A percentile compares a stretch with the other conserved stretches of the same genome.
phyloP scores from a whole-genome alignment of 208 protist species.

The Acanthamoeba sp. region DNA sequence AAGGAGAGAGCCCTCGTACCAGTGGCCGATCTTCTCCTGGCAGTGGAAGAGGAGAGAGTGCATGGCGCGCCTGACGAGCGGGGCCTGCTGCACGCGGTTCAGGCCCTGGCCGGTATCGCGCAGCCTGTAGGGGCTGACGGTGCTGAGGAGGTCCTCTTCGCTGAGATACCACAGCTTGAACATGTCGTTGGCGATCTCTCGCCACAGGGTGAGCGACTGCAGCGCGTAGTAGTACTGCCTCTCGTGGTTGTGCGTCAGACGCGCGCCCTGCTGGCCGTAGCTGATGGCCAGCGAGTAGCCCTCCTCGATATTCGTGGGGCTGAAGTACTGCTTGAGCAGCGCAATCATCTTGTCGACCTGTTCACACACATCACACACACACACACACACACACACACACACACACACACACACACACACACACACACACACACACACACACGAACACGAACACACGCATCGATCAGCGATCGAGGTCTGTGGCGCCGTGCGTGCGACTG shows the following conservation, averaged over 20 bases:
- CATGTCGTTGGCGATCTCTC: conserved; percentile 95
- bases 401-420: no score
- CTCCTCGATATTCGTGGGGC: conserved; percentile 65
- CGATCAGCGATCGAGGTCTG: neutral
- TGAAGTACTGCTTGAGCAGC: conserved; percentile 83
- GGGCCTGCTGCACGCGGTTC: conserved; percentile 95
- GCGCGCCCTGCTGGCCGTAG: conserved; percentile 88
- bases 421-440: no score
- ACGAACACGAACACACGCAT: no score
- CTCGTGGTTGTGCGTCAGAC: conserved; percentile 95
- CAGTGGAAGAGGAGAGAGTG: conserved; percentile 89
- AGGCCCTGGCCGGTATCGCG: conserved; percentile 93
- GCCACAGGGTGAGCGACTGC: conserved; percentile 97
- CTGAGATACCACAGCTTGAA: conserved; percentile 95
- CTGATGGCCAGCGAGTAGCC: conserved; percentile 84
- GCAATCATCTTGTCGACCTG: conserved; percentile 84
- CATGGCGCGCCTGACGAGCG: conserved; percentile 93
- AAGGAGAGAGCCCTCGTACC: conserved; percentile 80
- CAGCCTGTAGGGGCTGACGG: conserved; percentile 77
- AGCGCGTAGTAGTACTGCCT: conserved; percentile 96
- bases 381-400: neutral
- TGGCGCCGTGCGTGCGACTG: neutral
- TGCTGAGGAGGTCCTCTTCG: conserved; percentile 95
- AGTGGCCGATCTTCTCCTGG: conserved; percentile 91
- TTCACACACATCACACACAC: neutral